These are phyloP conservation scores for Torulaspora globosa DNA, from an alignment of 1,139 yeast genomes.

Conservation along the genomic window DNA sequence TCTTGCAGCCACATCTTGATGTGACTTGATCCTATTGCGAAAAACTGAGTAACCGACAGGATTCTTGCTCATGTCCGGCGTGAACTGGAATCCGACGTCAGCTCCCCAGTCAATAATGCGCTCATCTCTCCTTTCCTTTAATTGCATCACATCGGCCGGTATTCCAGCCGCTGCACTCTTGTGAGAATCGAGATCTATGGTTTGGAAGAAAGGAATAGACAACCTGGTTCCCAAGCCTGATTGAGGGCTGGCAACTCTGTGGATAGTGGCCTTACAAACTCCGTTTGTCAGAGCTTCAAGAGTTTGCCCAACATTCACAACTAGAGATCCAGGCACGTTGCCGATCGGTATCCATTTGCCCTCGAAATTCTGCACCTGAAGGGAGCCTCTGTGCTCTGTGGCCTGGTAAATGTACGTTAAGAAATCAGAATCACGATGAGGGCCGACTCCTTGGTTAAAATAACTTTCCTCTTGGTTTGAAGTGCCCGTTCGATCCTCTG, in stretches of 20 bases:
- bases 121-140: constrained; percentile 42
- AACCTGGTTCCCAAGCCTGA: constrained; percentile 51
- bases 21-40: constrained; percentile 60
- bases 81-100: constrained; percentile 51
- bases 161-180: constrained; percentile 40
- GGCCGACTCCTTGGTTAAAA: constrained; percentile 61
- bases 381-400: constrained; percentile 46
- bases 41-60: constrained; percentile 58
- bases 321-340: constrained; percentile 43
- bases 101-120: constrained; percentile 37
- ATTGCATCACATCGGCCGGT: constrained; percentile 33
- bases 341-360: constrained; percentile 62
- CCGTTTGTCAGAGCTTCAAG: constrained; percentile 52
- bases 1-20: constrained; percentile 59
- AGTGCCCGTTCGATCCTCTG: constrained; percentile 35
- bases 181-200: constrained; percentile 47
- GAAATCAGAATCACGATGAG: constrained; percentile 67
- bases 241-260: constrained; percentile 54
- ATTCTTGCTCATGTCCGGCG: constrained; percentile 44
- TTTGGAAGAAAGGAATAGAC: constrained; percentile 53
- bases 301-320: constrained; percentile 54
- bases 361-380: constrained; percentile 59
- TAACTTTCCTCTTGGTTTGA: constrained; percentile 13
- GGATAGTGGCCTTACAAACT: constrained; percentile 64
- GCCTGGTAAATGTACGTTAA: constrained; percentile 60